A percentile compares a stretch with the other conserved stretches of the same genome.
phyloP scores from a whole-genome alignment of 2,329 filamentous ascomycete genomes.

The Calonectria pteridis region DNA sequence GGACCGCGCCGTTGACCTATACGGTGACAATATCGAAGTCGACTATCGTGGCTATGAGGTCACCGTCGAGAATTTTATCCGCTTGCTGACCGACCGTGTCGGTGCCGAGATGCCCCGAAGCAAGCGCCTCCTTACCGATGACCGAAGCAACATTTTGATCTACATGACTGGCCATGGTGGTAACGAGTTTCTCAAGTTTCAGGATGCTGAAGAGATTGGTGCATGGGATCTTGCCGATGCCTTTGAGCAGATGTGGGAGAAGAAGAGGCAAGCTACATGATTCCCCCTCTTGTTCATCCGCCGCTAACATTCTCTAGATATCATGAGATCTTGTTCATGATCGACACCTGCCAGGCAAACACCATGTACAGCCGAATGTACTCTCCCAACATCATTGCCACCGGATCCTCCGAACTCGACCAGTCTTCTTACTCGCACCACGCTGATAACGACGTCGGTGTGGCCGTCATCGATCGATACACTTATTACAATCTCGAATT shows the following conservation, averaged over 20 bases:
- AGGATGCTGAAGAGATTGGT: conserved; percentile 97
- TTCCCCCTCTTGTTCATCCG: neutral
- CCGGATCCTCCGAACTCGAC: conserved; percentile 94
- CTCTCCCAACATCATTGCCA: conserved; percentile 97
- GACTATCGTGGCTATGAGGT: conserved; percentile 99
- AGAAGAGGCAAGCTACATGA: conserved; percentile 77
- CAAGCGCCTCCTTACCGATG: conserved; percentile 93
- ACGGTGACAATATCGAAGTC: conserved; percentile 98
- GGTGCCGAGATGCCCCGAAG: conserved; percentile 95
- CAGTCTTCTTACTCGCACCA: conserved; percentile 98
- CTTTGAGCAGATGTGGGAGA: conserved; percentile 99
- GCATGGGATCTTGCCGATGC: conserved; percentile 96
- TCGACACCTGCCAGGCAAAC: conserved; percentile 99
- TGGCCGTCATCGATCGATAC: conserved; percentile 97
- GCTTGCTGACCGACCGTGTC: conserved; percentile 92
- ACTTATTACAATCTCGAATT: conserved; percentile 99
- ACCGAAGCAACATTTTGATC: conserved; percentile 95
- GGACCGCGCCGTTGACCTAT: conserved; percentile 93
- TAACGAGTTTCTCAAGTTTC: conserved; percentile 98
- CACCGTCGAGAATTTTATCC: conserved; percentile 98
- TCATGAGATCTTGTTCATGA: conserved; percentile 99
- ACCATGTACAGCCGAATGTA: conserved; percentile 99
- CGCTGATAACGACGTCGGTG: conserved; percentile 96
- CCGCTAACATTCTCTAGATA: conserved; percentile 67
- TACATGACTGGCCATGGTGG: conserved; percentile 99